Conservation (phyloP, 2,329 filamentous ascomycete genomes). For the Alternaria tenuissima region DNA sequence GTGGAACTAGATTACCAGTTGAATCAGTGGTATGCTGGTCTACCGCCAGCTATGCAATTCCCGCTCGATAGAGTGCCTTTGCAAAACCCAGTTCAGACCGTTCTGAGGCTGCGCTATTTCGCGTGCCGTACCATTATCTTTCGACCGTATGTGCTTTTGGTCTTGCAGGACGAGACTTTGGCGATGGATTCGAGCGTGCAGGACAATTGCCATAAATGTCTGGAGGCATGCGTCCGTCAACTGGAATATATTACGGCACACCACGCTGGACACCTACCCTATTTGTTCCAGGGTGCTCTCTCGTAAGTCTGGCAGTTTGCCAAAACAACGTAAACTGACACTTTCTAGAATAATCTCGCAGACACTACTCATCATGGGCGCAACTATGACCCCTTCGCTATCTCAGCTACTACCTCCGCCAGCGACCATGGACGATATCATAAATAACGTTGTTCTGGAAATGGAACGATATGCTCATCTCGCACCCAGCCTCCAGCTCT, state of each 20-base stretch:
- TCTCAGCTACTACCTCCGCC: constrained; percentile 68
- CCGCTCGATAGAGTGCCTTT: constrained; percentile 73
- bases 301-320: constrained; percentile 44
- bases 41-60: constrained; percentile 79
- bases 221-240: constrained; percentile 81
- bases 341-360: constrained; percentile 77
- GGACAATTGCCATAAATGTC: constrained; percentile 80
- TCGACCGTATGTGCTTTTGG: constrained; percentile 81
- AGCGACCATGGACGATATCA: constrained; percentile 73
- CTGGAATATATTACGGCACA: constrained; percentile 80
- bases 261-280: constrained; percentile 84
- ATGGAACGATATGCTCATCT: constrained; percentile 77
- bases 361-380: constrained; percentile 82
- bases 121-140: constrained; percentile 88
- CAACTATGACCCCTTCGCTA: constrained; percentile 79
- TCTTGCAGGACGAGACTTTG: constrained; percentile 78
- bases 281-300: constrained; percentile 84
- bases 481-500: constrained; percentile 77
- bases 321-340: constrained; percentile 17
- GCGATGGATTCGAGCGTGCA: constrained; percentile 75
- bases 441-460: constrained; percentile 78
- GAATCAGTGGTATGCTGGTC: constrained; percentile 83
- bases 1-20: constrained; percentile 83
- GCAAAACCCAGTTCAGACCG: constrained; percentile 78
- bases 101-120: constrained; percentile 80